A percentile compares a stretch with the other conserved stretches of the same genome.
phyloP scores from a whole-genome alignment of 2,329 filamentous ascomycete genomes.

The Nemania sp. region DNA sequence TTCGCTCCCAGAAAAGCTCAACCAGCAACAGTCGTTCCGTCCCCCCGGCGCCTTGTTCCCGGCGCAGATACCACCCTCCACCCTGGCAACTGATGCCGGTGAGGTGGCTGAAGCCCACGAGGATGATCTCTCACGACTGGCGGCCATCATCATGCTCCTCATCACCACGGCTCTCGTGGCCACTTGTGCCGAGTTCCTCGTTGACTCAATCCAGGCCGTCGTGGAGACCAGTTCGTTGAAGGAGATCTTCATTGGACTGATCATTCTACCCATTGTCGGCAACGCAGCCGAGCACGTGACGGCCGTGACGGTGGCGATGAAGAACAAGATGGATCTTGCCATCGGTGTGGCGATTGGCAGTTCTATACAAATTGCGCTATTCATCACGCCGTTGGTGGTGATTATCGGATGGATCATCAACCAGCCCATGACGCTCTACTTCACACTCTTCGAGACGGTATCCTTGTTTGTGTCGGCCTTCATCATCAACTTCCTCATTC shows the following conservation, averaged over 20 bases:
- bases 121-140: conserved; percentile 56
- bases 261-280: conserved; percentile 73
- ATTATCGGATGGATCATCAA: conserved; percentile 72
- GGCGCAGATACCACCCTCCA: conserved; percentile 49
- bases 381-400: conserved; percentile 71
- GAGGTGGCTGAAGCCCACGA: conserved; percentile 45
- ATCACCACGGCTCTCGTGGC: conserved; percentile 69
- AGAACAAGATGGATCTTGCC: conserved; percentile 77
- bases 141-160: conserved; percentile 65
- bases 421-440: conserved; percentile 78
- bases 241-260: conserved; percentile 72
- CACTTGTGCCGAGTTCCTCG: conserved; percentile 71
- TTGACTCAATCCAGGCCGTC: conserved; percentile 68
- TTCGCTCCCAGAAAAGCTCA: conserved; percentile 73
- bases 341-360: conserved; percentile 74
- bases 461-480: conserved; percentile 83
- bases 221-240: conserved; percentile 60
- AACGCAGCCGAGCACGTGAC: conserved; percentile 77
- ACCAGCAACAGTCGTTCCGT: conserved; percentile 47
- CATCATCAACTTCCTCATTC: conserved; percentile 85
- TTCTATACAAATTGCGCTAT: conserved; percentile 73
- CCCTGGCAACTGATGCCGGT: conserved; percentile 39
- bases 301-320: conserved; percentile 70
- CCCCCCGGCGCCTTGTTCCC: conserved; percentile 57
- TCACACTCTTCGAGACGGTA: conserved; percentile 87